These are phyloP conservation scores for Zelopaecilomyces penicillatus DNA, from an alignment of 2,329 filamentous ascomycete genomes.

Conservation along the genomic window DNA sequence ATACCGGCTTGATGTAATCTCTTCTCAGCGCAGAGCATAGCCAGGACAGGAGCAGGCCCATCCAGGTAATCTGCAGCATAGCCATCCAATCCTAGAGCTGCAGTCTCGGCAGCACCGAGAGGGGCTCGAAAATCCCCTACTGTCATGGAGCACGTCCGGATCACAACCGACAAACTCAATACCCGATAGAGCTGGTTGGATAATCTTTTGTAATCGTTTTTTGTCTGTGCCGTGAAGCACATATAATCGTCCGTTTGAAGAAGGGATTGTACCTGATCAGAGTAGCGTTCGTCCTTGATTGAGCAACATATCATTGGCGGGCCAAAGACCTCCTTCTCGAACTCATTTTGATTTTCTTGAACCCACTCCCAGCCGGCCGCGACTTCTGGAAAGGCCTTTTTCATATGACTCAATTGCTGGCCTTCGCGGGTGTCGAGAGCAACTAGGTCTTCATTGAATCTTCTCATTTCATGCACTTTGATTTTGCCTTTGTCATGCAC, in stretches of 20 bases:
- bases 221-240: constrained; percentile 71
- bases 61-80: constrained; percentile 72
- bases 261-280: constrained; percentile 45
- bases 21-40: constrained; percentile 75
- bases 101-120: constrained; percentile 47
- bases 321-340: constrained; percentile 70
- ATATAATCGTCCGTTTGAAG: constrained; percentile 44
- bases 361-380: constrained; percentile 75
- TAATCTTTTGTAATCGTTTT: constrained; percentile 65
- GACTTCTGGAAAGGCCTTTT: constrained; percentile 52
- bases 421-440: constrained; percentile 67
- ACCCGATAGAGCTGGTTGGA: constrained; percentile 54
- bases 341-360: constrained; percentile 56
- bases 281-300: constrained; percentile 62
- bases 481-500: constrained; percentile 33
- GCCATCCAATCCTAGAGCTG: constrained; percentile 60
- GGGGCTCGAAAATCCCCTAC: constrained; percentile 48
- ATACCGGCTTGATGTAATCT: constrained; percentile 62
- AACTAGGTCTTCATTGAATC: constrained; percentile 40
- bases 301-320: constrained; percentile 76
- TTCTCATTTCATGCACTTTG: constrained; percentile 29
- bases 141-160: constrained; percentile 53
- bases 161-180: constrained; percentile 61
- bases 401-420: constrained; percentile 61
- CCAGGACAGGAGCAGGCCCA: constrained; percentile 74